Evolutionary conservation across 2,329 filamentous ascomycete species (phyloP), one percentile per base, ranked within the genome.

Genomic region (Domatiomyces catenatus): DNA sequence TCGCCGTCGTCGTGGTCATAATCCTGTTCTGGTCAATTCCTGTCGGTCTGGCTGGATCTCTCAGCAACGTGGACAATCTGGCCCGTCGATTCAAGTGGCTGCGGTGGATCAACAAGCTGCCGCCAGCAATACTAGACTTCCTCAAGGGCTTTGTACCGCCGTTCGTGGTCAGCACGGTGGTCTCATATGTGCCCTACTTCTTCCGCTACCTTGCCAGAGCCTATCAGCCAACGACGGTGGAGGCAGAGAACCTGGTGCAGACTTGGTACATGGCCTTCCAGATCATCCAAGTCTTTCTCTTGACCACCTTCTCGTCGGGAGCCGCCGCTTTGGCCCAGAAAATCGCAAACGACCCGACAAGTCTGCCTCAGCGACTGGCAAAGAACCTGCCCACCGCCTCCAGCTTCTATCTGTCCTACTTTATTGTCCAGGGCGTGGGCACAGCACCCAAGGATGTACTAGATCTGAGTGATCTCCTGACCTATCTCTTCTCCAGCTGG

Each of bases 341-440:
- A 44, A 81, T 93, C 46, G 70, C 80, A 18, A 58, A 81, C 1
- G 64, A 86, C 42, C 87, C 88, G 0, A 67, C 74, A 5, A 71
- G 71, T 0, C 75, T 78, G 6, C 81, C 86, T 1, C 70, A 69
- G 5, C 70, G 92, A 3, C 73, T 94, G 7, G 83, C 88, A 0
- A 63, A 76, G 42, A 84, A 86, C 56, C 71, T 98, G 1, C 92
- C 92, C 15, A 85, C 82, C 55, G 83, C 89, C 0, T 90, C 87
- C 51, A 96, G 94, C 66, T 93, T 95, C 62, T 98, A 95, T 66
- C 82, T 96, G 8, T 88, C 84, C 0, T 98, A 95, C 70, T 94
- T 96, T 60, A 77, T 96, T 17, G 80, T 98, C 1, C 90, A 96
- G 65, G 92, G 90, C 20, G 64, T 96, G 45, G 83, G 55, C 19